phyloP scores from a whole-genome alignment of 345 rosid species.

The Geranium rotundifolium region DNA sequence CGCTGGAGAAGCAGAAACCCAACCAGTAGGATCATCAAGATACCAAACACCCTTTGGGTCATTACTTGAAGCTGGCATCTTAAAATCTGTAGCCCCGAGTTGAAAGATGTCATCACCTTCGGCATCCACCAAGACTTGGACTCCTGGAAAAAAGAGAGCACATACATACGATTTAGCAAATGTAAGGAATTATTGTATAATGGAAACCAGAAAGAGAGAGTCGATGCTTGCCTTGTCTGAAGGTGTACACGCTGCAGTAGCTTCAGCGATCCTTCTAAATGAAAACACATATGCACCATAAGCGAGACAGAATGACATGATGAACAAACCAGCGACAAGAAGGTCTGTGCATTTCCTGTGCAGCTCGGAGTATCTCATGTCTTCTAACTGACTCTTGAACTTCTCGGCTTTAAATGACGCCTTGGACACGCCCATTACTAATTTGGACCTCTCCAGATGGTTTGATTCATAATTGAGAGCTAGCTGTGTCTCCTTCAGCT shows the following conservation, averaged over 20 bases:
- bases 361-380: slow-evolving; percentile 51
- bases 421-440: slow-evolving; percentile 54
- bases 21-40: slow-evolving; percentile 43
- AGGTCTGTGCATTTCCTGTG: slow-evolving; percentile 55
- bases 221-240: slow-evolving; percentile 25
- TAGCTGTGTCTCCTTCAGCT: slow-evolving; percentile 40
- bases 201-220: neutral
- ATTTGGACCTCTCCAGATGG: slow-evolving; percentile 45
- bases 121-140: slow-evolving; percentile 70
- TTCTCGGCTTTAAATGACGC: slow-evolving; percentile 63
- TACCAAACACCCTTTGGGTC: slow-evolving; percentile 53
- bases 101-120: slow-evolving; percentile 36
- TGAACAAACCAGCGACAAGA: slow-evolving; percentile 62
- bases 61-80: slow-evolving; percentile 52
- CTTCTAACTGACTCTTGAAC: slow-evolving; percentile 66
- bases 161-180: neutral
- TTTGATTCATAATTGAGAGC: slow-evolving; percentile 45
- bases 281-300: slow-evolving; percentile 60
- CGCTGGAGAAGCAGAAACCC: slow-evolving; percentile 58
- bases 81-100: slow-evolving; percentile 31
- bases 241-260: slow-evolving; percentile 49
- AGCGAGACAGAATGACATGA: slow-evolving; percentile 41
- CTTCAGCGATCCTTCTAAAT: slow-evolving; percentile 52
- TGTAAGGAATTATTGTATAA: too few species aligned
- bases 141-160: slow-evolving; percentile 26